phyloP scores from a whole-genome alignment of 2,329 filamentous ascomycete species.

The Fusarium verrucosum region DNA sequence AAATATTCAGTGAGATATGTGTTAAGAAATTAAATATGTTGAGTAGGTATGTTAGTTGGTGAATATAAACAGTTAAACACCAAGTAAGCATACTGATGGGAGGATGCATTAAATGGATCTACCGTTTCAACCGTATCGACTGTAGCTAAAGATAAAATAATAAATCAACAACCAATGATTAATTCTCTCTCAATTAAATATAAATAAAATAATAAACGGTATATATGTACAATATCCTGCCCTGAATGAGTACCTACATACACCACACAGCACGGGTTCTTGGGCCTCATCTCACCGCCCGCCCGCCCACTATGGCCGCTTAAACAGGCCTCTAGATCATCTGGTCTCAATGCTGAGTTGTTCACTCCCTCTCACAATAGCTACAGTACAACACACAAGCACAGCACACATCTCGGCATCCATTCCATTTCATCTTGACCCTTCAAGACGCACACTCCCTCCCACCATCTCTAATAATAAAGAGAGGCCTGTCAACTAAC shows the following conservation, averaged over 20 bases:
- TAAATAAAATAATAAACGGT: neutral
- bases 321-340: conserved; percentile 46
- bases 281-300: conserved; percentile 28
- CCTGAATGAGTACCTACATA: conserved; percentile 4
- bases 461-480: conserved; percentile 26
- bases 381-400: neutral
- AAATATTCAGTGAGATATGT: no score
- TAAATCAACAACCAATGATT: conserved; percentile 12
- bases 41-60: neutral
- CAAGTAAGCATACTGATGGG: neutral
- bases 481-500: conserved; percentile 9
- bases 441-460: conserved; percentile 31
- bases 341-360: conserved; percentile 51
- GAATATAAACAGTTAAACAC: neutral
- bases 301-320: conserved; percentile 36
- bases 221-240: neutral
- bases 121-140: conserved; percentile 11
- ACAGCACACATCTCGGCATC: conserved; percentile 3
- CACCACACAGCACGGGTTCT: conserved; percentile 37
- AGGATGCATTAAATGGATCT: neutral
- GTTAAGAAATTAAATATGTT: no score
- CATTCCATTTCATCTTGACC: neutral
- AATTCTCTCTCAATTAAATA: conserved; percentile 4
- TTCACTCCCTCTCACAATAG: conserved; percentile 27
- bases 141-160: neutral